These are phyloP conservation scores for Sporothrix schenckii DNA, from an alignment of 2,329 filamentous ascomycete genomes.

Conservation along the genomic window DNA sequence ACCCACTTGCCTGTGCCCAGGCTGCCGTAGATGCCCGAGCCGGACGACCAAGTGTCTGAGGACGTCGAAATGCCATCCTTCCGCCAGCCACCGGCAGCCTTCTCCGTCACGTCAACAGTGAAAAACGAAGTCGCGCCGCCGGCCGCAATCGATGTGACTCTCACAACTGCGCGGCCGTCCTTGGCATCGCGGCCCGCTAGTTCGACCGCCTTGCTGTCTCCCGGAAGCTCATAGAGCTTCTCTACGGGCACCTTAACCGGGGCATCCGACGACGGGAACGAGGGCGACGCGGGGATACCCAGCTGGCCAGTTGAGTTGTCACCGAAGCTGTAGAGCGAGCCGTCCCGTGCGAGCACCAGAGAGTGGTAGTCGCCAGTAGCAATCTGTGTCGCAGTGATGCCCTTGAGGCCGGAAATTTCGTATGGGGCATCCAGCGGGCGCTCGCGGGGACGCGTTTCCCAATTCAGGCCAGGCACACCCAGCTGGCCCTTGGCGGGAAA, in stretches of 20 bases:
- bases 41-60: constrained; percentile 80
- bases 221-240: constrained; percentile 62
- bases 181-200: constrained; percentile 6
- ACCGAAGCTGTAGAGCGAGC: constrained; percentile 82
- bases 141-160: constrained; percentile 77
- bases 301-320: constrained; percentile 92
- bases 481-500: constrained; percentile 86
- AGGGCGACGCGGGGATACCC: constrained; percentile 71
- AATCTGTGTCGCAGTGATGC: constrained; percentile 71
- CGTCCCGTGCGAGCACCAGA: constrained; percentile 72
- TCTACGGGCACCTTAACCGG: constrained; percentile 72
- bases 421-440: constrained; percentile 80
- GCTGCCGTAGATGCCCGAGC: constrained; percentile 79
- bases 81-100: constrained; percentile 51
- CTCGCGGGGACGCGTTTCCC: constrained; percentile 74
- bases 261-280: constrained; percentile 65
- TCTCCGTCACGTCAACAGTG: constrained; percentile 72
- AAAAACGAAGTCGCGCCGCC: constrained; percentile 89
- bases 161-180: constrained; percentile 46
- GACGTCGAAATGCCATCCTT: constrained; percentile 47
- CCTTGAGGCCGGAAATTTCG: constrained; percentile 72
- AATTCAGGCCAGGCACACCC: constrained; percentile 80
- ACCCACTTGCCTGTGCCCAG: constrained; percentile 89
- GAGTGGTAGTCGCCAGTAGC: constrained; percentile 88
- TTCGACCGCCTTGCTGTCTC: constrained; percentile 59